These are phyloP conservation scores for Aspergillus spinulosporus DNA, from an alignment of 2,329 filamentous ascomycete species.

Conservation along the genomic window DNA sequence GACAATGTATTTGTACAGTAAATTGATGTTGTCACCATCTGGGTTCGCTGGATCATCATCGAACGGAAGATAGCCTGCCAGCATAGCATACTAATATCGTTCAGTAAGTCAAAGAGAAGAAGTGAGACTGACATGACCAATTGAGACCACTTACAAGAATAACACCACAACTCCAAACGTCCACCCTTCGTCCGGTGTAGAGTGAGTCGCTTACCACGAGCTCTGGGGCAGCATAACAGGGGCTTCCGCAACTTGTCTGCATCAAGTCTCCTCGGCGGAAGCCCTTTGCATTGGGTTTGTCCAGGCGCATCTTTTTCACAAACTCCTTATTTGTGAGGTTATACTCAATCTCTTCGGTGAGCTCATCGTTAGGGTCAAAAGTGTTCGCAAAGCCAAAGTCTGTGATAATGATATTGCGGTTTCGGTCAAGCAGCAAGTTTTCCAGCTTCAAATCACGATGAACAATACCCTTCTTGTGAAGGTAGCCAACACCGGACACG, in stretches of 20 bases:
- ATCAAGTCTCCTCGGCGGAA: slow-evolving; percentile 88
- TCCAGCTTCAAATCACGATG: slow-evolving; percentile 96
- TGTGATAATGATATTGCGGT: slow-evolving; percentile 98
- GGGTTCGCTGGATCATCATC: slow-evolving; percentile 98
- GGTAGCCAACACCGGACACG: slow-evolving; percentile 91
- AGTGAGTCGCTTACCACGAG: slow-evolving; percentile 95
- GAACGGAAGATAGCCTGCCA: slow-evolving; percentile 95
- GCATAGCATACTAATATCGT: slow-evolving; percentile 83
- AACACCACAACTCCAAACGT: slow-evolving; percentile 99
- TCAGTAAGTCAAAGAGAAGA: background rate
- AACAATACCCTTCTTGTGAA: slow-evolving; percentile 98
- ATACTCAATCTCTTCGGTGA: slow-evolving; percentile 86
- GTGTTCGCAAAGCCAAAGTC: slow-evolving; percentile 99
- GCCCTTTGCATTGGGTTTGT: slow-evolving; percentile 73
- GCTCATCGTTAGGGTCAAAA: slow-evolving; percentile 84
- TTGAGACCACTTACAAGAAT: slow-evolving; percentile 73
- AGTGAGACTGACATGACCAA: background rate
- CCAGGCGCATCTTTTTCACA: slow-evolving; percentile 79
- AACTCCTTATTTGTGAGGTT: slow-evolving; percentile 84
- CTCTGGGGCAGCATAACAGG: slow-evolving; percentile 95
- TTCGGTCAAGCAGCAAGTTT: slow-evolving; percentile 90
- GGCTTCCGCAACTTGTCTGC: slow-evolving; percentile 98
- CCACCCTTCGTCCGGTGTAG: slow-evolving; percentile 95
- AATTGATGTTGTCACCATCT: slow-evolving; percentile 98
- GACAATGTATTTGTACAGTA: slow-evolving; percentile 98